Base-by-base conservation (phyloP, 2,329 filamentous ascomycete genomes). In the Diaporthe sp. region DNA sequence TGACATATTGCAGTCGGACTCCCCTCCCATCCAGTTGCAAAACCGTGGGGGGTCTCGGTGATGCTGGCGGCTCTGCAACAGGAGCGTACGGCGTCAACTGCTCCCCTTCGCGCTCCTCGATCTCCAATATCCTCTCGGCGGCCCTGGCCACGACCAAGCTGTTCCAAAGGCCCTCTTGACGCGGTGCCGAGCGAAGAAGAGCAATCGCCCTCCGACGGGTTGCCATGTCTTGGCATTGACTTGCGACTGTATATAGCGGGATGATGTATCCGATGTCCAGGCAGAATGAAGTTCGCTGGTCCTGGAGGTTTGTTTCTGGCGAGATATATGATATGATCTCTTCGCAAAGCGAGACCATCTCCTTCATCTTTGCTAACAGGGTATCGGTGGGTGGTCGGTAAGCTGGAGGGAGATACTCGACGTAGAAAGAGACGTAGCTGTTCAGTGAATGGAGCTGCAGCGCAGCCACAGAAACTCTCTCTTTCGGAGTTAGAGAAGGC, bases 381-480 rank as follows among this genome's bases (percentile, higher is more conserved):
- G 17, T 22, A 15, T 67, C 15, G 25, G 13, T 22, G 4, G n/a
- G 61, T 67, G 31, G 44, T n/a, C 42, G 61, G 44, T 22, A 67
- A 3, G 44, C 61, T 8, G 25, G 42, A 25, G 61, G 61, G 3
- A 67, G 44, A 5, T 51, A 34, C 42, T 67, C 17, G 28, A 7
- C 28, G 12, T n/a, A 34, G 28, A 67, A 51, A 49, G 37, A 67
- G 25, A 67, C 44, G 15, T 67, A 67, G 61, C 39, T 49, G 8
- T 67, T 67, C 17, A 67, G 28, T 42, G 37, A 44, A n/a, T 67
- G 61, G 31, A 67, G 61, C 61, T 49, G 61, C 44, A 51, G 61
- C 44, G 61, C 42, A 46, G 42, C 61, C 31, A 12, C 28, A 39
- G 61, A 44, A n/a, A 49, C 3, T 15, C n/a, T 34, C 19, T 67